Evolutionary conservation across 257 asterid species (phyloP).

Genomic region (Buddleja alternifolia): DNA sequence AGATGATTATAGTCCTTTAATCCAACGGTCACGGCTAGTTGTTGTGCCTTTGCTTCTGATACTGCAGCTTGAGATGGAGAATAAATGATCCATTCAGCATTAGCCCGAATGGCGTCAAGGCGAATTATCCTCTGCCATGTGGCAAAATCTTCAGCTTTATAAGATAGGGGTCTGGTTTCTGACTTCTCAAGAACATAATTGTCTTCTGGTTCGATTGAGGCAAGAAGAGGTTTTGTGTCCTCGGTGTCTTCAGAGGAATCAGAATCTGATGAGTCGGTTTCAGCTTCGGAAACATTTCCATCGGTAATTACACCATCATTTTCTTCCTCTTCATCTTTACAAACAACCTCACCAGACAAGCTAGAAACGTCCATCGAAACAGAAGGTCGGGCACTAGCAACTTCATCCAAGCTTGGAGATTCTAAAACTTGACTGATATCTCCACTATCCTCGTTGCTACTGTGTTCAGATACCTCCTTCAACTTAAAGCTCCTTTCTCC

Average conservation of each 20-base stretch:
- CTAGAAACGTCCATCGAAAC: slow-evolving; percentile 40
- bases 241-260: slow-evolving; percentile 65
- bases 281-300: slow-evolving; percentile 52
- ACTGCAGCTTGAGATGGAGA: slow-evolving; percentile 77
- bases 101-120: slow-evolving; percentile 82
- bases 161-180: slow-evolving; percentile 37
- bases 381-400: slow-evolving; percentile 48
- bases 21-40: slow-evolving; percentile 73
- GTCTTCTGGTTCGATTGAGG: slow-evolving; percentile 44
- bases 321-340: slow-evolving; percentile 39
- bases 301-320: slow-evolving; percentile 38
- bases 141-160: slow-evolving; percentile 61
- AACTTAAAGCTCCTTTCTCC: slow-evolving; percentile 48
- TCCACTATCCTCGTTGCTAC: slow-evolving; percentile 47
- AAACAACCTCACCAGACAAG: slow-evolving; percentile 34
- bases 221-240: slow-evolving; percentile 55
- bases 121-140: slow-evolving; percentile 94
- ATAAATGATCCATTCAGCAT: slow-evolving; percentile 69
- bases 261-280: slow-evolving; percentile 58
- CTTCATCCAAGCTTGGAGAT: slow-evolving; percentile 55
- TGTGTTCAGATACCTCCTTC: slow-evolving; percentile 52
- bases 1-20: slow-evolving; percentile 76
- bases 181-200: slow-evolving; percentile 31
- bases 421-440: slow-evolving; percentile 51
- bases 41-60: slow-evolving; percentile 58